Percentiles rank a stretch among this genome's conserved stretches.
Conservation (phyloP, 768 basidiomycete species). For the Trametes maxima region DNA sequence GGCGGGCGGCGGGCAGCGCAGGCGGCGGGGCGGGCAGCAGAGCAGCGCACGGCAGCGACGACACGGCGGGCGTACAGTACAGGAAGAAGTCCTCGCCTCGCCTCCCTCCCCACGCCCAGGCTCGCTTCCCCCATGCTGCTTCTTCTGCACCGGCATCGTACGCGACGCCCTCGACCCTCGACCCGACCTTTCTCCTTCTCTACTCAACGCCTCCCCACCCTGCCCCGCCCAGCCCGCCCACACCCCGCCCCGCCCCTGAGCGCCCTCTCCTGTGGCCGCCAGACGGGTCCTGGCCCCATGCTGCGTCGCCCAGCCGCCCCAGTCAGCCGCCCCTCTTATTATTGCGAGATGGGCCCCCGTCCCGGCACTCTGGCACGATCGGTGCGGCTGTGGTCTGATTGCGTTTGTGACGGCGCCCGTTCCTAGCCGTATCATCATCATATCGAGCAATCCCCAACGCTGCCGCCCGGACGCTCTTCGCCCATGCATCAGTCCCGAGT, state of each 20-base stretch:
- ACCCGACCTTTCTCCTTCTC: not conserved
- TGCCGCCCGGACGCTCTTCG: not conserved
- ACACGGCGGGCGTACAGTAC: not conserved
- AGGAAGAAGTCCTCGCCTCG: not conserved
- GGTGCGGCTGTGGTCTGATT: conserved; percentile 21
- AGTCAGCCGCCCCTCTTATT: too few relatives aligned
- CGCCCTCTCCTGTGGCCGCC: too few relatives aligned
- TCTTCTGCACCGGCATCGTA: conserved; percentile 10
- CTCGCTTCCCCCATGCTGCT: conserved; percentile 17
- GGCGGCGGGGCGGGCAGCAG: not conserved
- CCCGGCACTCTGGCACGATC: conserved; percentile 18
- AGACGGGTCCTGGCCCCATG: too few relatives aligned
- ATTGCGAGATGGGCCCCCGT: not conserved
- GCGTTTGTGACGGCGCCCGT: conserved; percentile 15
- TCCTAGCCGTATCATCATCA: conserved; percentile 3
- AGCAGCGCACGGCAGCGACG: too few relatives aligned
- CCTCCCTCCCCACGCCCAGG: conserved; percentile 2
- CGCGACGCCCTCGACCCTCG: conserved; percentile 1
- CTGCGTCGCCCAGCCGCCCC: too few relatives aligned
- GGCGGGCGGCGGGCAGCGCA: not conserved
- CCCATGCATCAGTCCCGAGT: not conserved
- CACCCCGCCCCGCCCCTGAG: not conserved
- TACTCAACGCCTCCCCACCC: not conserved
- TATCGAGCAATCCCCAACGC: not conserved
- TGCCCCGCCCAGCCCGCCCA: not conserved